These are phyloP conservation scores for Rhizopus sp. DNA, from an alignment of 371 early-diverging fungal species.

Conservation along the genomic window DNA sequence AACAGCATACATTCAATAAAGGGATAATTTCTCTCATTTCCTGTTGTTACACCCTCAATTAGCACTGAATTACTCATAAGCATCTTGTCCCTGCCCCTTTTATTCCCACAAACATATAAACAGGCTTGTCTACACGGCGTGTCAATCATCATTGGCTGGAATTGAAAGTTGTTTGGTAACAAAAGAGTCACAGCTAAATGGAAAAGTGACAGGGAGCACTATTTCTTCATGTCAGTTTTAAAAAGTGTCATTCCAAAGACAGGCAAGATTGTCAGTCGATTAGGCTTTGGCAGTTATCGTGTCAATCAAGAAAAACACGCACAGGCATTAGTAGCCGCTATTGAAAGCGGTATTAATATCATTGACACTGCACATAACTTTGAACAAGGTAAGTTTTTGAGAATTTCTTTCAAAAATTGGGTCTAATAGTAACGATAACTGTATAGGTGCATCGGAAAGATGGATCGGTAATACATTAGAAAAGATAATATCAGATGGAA, in stretches of 20 bases:
- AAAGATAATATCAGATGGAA: conserved; percentile 31
- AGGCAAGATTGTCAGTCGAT: conserved; percentile 48
- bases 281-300: conserved; percentile 69
- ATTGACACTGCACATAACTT: conserved; percentile 80
- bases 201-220: too few species aligned
- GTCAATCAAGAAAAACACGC: conserved; percentile 41
- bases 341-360: conserved; percentile 67
- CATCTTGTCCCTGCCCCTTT: too few species aligned
- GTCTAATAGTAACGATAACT: not conserved
- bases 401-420: not conserved
- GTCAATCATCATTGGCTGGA: too few species aligned
- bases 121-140: too few species aligned
- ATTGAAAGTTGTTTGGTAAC: too few species aligned
- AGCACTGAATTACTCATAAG: too few species aligned
- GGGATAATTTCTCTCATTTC: too few species aligned
- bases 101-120: too few species aligned
- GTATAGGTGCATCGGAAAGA: conserved; percentile 58
- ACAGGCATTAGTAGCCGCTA: conserved; percentile 58
- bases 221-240: not conserved
- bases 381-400: conserved; percentile 55
- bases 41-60: too few species aligned
- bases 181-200: too few species aligned
- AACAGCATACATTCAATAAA: too few species aligned
- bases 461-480: conserved; percentile 60
- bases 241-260: conserved; percentile 27